Evolutionary conservation across 345 rosid genomes (phyloP).

Genomic region (Stellera chamaejasme): DNA sequence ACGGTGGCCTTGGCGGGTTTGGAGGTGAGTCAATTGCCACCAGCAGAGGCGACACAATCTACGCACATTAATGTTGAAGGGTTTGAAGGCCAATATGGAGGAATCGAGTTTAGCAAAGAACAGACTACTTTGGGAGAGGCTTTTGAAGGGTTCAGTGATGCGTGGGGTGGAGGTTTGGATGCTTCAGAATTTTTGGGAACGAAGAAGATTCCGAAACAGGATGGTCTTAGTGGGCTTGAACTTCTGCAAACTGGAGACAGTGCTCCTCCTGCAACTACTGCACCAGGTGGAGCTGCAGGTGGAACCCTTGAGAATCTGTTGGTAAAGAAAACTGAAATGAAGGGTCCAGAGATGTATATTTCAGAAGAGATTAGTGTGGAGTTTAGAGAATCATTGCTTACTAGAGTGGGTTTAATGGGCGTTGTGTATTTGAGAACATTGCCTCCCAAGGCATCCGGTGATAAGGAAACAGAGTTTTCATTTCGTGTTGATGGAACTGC

Average conservation of each 20-base stretch:
- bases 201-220: slow-evolving; percentile 57
- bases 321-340: slow-evolving; percentile 81
- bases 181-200: slow-evolving; percentile 87
- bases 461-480: slow-evolving; percentile 87
- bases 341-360: slow-evolving; percentile 89
- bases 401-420: slow-evolving; percentile 92
- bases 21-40: slow-evolving; percentile 89
- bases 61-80: slow-evolving; percentile 90
- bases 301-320: slow-evolving; percentile 60
- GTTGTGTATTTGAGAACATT: slow-evolving; percentile 74
- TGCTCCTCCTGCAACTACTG: slow-evolving; percentile 30
- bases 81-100: slow-evolving; percentile 95
- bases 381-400: slow-evolving; percentile 91
- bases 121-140: slow-evolving; percentile 90
- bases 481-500: slow-evolving; percentile 70
- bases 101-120: slow-evolving; percentile 84
- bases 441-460: slow-evolving; percentile 67
- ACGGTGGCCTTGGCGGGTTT: slow-evolving; percentile 80
- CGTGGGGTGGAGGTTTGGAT: slow-evolving; percentile 99
- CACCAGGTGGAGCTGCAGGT: slow-evolving; percentile 33
- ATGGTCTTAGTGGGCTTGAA: slow-evolving; percentile 96
- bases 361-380: slow-evolving; percentile 85
- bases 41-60: slow-evolving; percentile 95
- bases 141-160: slow-evolving; percentile 80
- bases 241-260: slow-evolving; percentile 69